phyloP scores from a whole-genome alignment of 768 basidiomycete species.

The Lactarius indigo region DNA sequence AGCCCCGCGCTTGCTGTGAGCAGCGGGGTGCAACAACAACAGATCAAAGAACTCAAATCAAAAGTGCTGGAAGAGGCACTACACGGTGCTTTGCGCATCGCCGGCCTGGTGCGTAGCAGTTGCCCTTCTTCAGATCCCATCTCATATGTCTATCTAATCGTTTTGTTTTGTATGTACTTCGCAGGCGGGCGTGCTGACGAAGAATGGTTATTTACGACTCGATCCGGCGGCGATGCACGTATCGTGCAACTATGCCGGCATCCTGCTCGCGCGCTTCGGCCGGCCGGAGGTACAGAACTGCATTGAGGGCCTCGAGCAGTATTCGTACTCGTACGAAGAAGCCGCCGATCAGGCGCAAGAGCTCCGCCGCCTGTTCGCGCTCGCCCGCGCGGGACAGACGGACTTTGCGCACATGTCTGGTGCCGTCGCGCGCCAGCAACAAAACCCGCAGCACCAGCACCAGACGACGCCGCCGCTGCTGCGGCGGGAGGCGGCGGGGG shows the following conservation, averaged over 20 bases:
- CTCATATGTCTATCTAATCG: not conserved
- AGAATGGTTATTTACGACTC: conserved; percentile 84
- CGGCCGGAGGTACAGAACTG: conserved; percentile 81
- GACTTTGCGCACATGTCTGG: conserved; percentile 42
- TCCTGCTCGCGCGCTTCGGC: conserved; percentile 75
- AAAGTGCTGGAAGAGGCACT: conserved; percentile 79
- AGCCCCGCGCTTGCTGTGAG: conserved; percentile 33
- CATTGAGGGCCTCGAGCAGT: conserved; percentile 82
- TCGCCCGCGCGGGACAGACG: conserved; percentile 37
- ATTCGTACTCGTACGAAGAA: conserved; percentile 84
- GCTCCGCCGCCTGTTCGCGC: conserved; percentile 50
- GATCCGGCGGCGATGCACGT: conserved; percentile 91
- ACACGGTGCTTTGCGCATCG: conserved; percentile 82
- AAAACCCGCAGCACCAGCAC: conserved; percentile 1
- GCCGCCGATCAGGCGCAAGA: conserved; percentile 73
- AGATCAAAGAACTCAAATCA: conserved; percentile 60
- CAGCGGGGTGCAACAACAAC: conserved; percentile 31
- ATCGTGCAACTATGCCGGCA: conserved; percentile 80
- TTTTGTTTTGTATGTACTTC: not conserved
- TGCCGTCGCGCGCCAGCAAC: conserved; percentile 30
- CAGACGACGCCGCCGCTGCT: conserved; percentile 8
- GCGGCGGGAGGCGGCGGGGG: not conserved
- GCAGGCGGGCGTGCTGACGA: conserved; percentile 76
- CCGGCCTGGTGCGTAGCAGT: conserved; percentile 64
- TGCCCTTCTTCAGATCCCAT: not conserved